Base-by-base conservation (phyloP, 2,329 filamentous ascomycete species). In the Cladobotryum protrusum region DNA sequence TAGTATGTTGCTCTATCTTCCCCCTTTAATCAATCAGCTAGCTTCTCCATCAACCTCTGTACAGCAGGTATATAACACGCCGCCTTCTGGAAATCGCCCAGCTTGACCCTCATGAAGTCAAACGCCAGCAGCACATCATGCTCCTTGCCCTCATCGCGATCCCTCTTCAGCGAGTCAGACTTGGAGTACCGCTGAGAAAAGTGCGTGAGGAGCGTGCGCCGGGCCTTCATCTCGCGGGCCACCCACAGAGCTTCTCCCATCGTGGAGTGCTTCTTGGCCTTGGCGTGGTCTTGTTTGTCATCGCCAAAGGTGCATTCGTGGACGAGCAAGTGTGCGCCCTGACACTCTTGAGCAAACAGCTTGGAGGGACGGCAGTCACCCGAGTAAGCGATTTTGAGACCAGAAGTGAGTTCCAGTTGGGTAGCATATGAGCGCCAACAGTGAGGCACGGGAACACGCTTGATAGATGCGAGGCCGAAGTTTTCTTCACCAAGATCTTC, bases 281-380 rank as follows among this genome's bases (percentile, higher is more conserved):
- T 64, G 4, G 93, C 93, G 61, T 96, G 91, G 14, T 77, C 80
- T 36, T 68, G 60, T 59, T 96, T 79, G 60, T 93, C 88, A 63
- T 96, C 89, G 58, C 93, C 89, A 63, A 99, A 97, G 0, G 93
- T 99, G 54, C 90, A 91, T 75, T 99, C 93, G 72, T 99, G 93
- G 49, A 99, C 82, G 5, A 96, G 80, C 6, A 99, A 77, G 13
- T 92, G 95, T 2, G 86, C 84, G 54, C 83, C 83, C 42, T 72
- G 71, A 42, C 88, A 95, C 45, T 92, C 86, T 12, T 67, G 58
- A 0, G 82, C 81, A 62, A 99, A 96, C 0, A 70, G 63, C 2
- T 70, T 60, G 4, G 82, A 89, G 0, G 93, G 93, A 6, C 93
- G 81, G 65, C 92, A 97, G 72, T 99, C 93, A 49, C 93, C 93